Evolutionary conservation across 2,329 filamentous ascomycete genomes (phyloP).

Genomic region (Zalaria obscura): DNA sequence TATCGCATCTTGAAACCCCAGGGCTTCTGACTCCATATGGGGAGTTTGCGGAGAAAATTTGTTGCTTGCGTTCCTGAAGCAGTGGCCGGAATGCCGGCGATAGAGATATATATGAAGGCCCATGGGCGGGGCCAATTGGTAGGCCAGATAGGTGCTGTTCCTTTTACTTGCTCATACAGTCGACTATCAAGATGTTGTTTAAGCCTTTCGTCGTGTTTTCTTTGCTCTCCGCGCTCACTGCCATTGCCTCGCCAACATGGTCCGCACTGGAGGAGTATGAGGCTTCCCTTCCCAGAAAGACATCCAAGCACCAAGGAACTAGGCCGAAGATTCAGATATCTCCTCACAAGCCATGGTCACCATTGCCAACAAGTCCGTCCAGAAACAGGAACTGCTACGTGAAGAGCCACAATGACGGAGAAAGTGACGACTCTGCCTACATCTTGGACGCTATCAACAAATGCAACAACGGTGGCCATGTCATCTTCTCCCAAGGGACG

Average conservation of each 20-base stretch:
- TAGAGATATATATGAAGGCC: no score
- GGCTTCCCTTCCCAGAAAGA: slow-evolving; percentile 7
- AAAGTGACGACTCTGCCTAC: slow-evolving; percentile 34
- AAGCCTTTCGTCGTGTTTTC: slow-evolving; percentile 1
- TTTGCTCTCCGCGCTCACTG: slow-evolving; percentile 9
- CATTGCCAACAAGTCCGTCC: slow-evolving; percentile 19
- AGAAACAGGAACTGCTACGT: slow-evolving; percentile 25
- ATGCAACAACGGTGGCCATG: slow-evolving; percentile 50
- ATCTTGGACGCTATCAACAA: slow-evolving; percentile 41
- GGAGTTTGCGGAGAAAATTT: no score
- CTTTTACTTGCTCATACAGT: background rate
- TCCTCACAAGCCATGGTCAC: slow-evolving; percentile 21
- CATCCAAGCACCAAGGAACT: slow-evolving; percentile 10
- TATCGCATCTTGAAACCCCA: no score
- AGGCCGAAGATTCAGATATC: slow-evolving; percentile 19
- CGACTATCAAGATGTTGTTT: slow-evolving; percentile 3
- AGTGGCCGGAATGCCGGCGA: no score
- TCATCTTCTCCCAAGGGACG: slow-evolving; percentile 41
- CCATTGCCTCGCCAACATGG: slow-evolving; percentile 12
- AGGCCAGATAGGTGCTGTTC: no score
- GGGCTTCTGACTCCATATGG: no score
- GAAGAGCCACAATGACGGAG: slow-evolving; percentile 21
- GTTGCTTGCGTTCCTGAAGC: no score
- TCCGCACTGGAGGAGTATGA: slow-evolving; percentile 15
- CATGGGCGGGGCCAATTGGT: no score